Evolutionary conservation across 306 rosid genomes (phyloP).

Genomic region (Prosopis cineraria): DNA sequence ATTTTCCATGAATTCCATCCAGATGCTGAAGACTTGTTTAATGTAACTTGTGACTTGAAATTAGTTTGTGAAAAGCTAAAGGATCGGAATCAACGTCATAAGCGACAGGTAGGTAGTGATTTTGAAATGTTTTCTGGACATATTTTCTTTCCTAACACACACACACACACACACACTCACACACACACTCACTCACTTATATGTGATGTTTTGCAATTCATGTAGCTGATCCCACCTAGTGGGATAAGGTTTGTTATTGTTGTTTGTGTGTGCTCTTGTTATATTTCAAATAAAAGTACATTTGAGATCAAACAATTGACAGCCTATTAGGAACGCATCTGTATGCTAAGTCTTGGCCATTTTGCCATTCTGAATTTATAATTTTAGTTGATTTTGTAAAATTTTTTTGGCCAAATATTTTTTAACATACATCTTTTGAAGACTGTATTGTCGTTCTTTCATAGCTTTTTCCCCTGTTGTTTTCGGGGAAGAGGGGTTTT

Average conservation of each 20-base stretch:
- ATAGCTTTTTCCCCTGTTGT: not conserved
- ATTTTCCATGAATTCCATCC: conserved; percentile 96
- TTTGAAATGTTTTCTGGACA: not conserved
- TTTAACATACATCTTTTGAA: not conserved
- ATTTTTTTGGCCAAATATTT: not conserved
- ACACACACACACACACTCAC: no score
- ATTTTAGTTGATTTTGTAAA: not conserved
- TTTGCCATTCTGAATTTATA: not conserved
- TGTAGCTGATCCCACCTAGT: no score
- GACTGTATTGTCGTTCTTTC: not conserved
- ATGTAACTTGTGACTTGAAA: conserved; percentile 95
- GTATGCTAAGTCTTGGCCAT: not conserved
- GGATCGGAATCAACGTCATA: conserved; percentile 80
- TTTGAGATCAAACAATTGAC: not conserved
- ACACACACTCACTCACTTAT: no score
- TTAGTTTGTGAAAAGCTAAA: conserved; percentile 91
- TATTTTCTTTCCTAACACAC: not conserved
- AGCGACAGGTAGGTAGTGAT: conserved; percentile 71
- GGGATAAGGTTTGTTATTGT: no score
- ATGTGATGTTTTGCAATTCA: no score
- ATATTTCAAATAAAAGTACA: not conserved
- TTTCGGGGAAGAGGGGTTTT: not conserved
- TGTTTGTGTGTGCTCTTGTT: no score
- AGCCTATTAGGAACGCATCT: not conserved
- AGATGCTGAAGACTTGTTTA: conserved; percentile 96